phyloP scores from a whole-genome alignment of 2,329 filamentous ascomycete species.

The Botrytis byssoidea region DNA sequence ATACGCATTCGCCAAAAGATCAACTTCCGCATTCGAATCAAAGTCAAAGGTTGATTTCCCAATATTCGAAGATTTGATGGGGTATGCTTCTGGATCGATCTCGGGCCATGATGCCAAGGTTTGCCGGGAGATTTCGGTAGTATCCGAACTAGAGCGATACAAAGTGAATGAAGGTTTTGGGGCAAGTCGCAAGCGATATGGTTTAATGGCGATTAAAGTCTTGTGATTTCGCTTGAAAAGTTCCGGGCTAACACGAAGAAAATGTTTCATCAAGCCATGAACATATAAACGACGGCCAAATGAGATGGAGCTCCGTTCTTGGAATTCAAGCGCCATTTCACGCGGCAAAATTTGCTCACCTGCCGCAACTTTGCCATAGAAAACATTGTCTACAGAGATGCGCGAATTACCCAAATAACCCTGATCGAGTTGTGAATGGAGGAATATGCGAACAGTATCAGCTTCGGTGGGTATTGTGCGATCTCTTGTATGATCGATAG shows the following conservation, averaged over 20 bases:
- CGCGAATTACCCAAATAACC: constrained; percentile 43
- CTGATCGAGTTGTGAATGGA: constrained; percentile 20
- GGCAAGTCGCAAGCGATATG: constrained; percentile 35
- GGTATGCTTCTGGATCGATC: constrained; percentile 26
- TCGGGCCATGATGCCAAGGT: constrained; percentile 38
- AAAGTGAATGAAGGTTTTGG: constrained; percentile 39
- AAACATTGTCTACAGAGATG: constrained; percentile 43
- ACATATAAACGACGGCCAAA: constrained; percentile 48
- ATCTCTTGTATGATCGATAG: constrained; percentile 28
- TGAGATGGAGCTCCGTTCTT: constrained; percentile 38
- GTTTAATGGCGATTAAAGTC: constrained; percentile 30
- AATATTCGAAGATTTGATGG: background rate
- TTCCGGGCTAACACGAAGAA: constrained; percentile 38
- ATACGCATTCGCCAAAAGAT: constrained; percentile 20
- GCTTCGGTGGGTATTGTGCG: constrained; percentile 32
- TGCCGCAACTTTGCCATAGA: constrained; percentile 40
- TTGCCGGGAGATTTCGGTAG: constrained; percentile 32
- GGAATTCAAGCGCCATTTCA: constrained; percentile 35
- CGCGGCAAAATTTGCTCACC: constrained; percentile 35
- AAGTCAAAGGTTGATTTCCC: constrained; percentile 24
- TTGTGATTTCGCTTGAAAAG: constrained; percentile 27
- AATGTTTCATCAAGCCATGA: constrained; percentile 43
- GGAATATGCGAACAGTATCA: constrained; percentile 22
- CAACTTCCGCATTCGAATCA: constrained; percentile 3
- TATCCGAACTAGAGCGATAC: constrained; percentile 28